Conservation (phyloP, 1,284 basidiomycete genomes). For the Sanguinoderma infundibulare region DNA sequence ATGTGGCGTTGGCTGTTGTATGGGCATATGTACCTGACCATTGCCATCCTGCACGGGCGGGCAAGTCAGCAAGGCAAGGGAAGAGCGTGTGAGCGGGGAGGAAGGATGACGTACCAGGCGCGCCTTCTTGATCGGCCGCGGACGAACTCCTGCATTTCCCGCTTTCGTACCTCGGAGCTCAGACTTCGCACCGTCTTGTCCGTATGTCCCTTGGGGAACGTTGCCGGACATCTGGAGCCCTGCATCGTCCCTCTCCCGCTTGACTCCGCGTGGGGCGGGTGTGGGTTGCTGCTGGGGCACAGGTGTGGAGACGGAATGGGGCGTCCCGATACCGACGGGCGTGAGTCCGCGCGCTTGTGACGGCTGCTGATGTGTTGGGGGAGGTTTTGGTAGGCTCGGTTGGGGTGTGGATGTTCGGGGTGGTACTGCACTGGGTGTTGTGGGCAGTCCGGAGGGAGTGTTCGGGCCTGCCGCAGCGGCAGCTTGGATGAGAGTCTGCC, state of each 20-base stretch:
- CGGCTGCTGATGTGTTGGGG: conserved; percentile 18
- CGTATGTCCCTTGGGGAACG: conserved; percentile 36
- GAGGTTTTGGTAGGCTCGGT: conserved; percentile 22
- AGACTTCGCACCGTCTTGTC: conserved; percentile 34
- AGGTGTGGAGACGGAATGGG: conserved; percentile 43
- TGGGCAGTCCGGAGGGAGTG: conserved; percentile 35
- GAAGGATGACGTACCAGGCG: conserved; percentile 58
- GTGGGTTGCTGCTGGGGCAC: conserved; percentile 28
- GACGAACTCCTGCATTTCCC: conserved; percentile 49
- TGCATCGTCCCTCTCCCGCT: conserved; percentile 43
- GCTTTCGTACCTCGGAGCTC: conserved; percentile 46
- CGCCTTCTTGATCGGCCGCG: conserved; percentile 77
- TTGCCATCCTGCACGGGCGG: conserved; percentile 21
- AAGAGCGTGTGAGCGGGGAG: background rate
- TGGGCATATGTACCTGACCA: conserved; percentile 23
- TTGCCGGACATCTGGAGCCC: conserved; percentile 24
- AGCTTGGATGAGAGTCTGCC: conserved; percentile 38
- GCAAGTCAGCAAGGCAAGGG: conserved; percentile 3
- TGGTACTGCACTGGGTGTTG: conserved; percentile 29
- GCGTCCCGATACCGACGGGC: conserved; percentile 37
- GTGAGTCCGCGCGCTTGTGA: conserved; percentile 40
- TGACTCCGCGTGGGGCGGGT: conserved; percentile 47
- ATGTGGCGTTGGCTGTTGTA: conserved; percentile 30
- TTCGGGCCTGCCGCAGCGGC: conserved; percentile 26
- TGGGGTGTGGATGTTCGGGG: conserved; percentile 34